These are phyloP conservation scores for Sarcodon sp. DNA, from an alignment of 768 basidiomycete species.

Conservation along the genomic window DNA sequence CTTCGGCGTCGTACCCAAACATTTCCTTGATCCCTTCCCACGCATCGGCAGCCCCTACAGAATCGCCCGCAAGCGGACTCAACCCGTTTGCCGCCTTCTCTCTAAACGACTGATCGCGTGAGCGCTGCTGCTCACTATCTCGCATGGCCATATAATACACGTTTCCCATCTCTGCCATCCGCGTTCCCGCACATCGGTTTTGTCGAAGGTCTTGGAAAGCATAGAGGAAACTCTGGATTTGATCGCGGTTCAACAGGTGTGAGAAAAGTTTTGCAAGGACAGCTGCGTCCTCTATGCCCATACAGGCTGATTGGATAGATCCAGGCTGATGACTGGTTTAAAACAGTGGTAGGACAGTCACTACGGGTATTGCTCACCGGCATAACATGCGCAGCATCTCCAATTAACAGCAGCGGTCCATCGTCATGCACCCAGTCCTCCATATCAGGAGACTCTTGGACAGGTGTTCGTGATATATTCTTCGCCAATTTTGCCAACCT, in stretches of 20 bases:
- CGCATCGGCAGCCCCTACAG: conserved; percentile 10
- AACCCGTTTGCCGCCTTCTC: conserved; percentile 7
- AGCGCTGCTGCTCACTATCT: conserved; percentile 8
- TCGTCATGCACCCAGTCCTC: conserved; percentile 21
- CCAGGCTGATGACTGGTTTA: conserved; percentile 12
- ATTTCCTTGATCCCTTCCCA: conserved; percentile 18
- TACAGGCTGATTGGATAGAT: conserved; percentile 18
- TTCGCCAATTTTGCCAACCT: conserved; percentile 6
- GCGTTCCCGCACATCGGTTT: conserved; percentile 10
- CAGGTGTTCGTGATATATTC: conserved; percentile 6
- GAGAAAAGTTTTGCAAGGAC: conserved; percentile 26
- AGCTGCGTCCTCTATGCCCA: conserved; percentile 26
- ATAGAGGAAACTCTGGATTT: conserved; percentile 18
- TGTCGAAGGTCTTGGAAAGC: conserved; percentile 23
- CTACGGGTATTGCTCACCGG: conserved; percentile 11
- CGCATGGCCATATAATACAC: conserved; percentile 10
- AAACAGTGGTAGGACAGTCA: too few species aligned
- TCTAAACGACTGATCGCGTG: conserved; percentile 15
- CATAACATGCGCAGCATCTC: conserved; percentile 25
- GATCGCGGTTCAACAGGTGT: conserved; percentile 15
- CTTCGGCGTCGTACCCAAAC: conserved; percentile 22
- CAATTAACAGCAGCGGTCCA: conserved; percentile 17
- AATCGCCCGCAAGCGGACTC: conserved; percentile 10
- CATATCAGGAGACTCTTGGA: conserved; percentile 10
- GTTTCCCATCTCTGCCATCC: conserved; percentile 11